phyloP scores from a whole-genome alignment of 805 yeast species.

The Lachancea cidri region DNA sequence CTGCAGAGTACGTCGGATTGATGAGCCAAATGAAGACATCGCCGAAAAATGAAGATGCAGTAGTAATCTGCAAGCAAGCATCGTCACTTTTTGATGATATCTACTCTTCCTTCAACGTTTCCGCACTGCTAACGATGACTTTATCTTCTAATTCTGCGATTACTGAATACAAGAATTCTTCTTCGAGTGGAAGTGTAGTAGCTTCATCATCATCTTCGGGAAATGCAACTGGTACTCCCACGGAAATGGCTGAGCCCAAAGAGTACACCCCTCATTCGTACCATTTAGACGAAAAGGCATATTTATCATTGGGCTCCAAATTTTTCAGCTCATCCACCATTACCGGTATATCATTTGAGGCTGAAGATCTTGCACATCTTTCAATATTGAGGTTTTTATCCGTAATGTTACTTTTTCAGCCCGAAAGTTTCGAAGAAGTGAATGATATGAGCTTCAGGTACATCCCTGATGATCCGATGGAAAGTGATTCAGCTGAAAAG shows the following conservation, averaged over 20 bases:
- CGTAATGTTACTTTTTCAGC: conserved; percentile 23
- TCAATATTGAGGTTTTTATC: conserved; percentile 24
- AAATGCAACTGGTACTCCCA: conserved; percentile 1
- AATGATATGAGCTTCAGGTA: conserved; percentile 21
- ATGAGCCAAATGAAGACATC: conserved; percentile 2
- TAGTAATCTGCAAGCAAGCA: conserved; percentile 13
- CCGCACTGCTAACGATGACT: conserved; percentile 13
- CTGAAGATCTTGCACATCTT: conserved; percentile 26
- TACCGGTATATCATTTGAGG: conserved; percentile 4
- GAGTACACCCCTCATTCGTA: not conserved
- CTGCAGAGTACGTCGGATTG: conserved; percentile 38
- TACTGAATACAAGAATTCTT: conserved; percentile 5
- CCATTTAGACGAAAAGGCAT: not conserved
- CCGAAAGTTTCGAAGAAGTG: conserved; percentile 22
- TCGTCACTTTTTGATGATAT: conserved; percentile 24
- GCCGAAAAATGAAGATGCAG: conserved; percentile 10
- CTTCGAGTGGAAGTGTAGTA: conserved; percentile 2
- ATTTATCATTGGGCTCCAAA: not conserved
- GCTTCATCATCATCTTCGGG: conserved; percentile 7
- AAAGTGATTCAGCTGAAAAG: not conserved
- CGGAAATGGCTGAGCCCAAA: conserved; percentile 2
- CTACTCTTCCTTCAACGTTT: conserved; percentile 21
- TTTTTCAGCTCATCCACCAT: conserved; percentile 2
- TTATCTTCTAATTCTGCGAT: conserved; percentile 7
- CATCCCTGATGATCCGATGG: conserved; percentile 15